A percentile compares a stretch with the other conserved stretches of the same genome.
phyloP scores from a whole-genome alignment of 2,329 filamentous ascomycete genomes.

The Aspergillus calidoustus region DNA sequence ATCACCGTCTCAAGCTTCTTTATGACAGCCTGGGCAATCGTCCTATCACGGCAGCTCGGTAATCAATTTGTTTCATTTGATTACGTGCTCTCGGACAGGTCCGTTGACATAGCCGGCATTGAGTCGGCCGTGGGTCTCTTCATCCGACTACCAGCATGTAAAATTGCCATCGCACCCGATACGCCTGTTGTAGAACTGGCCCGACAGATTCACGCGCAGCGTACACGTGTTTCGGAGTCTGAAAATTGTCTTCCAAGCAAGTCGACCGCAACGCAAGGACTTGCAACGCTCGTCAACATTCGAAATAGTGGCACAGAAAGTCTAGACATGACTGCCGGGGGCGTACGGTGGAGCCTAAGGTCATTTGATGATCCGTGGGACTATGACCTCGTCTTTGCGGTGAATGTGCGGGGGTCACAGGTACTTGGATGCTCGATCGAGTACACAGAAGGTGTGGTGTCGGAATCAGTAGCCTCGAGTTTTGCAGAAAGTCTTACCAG shows the following conservation, averaged over 20 bases:
- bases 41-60: background rate
- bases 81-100: conserved; percentile 9
- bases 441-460: background rate
- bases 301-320: conserved; percentile 11
- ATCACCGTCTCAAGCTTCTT: conserved; percentile 13
- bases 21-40: conserved; percentile 6
- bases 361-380: conserved; percentile 11
- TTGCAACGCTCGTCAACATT: conserved; percentile 9
- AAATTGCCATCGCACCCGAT: background rate
- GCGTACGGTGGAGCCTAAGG: background rate
- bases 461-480: background rate
- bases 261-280: background rate
- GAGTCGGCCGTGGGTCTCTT: conserved; percentile 4
- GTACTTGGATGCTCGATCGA: conserved; percentile 6
- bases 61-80: background rate
- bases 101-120: conserved; percentile 3
- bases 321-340: background rate
- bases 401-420: conserved; percentile 2
- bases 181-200: background rate
- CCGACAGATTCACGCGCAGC: conserved; percentile 4
- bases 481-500: background rate
- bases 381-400: conserved; percentile 13
- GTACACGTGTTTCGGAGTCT: background rate
- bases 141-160: conserved; percentile 4
- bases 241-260: conserved; percentile 1